Evolutionary conservation across 257 asterid genomes (phyloP), one percentile per base, ranked within the genome.

Genomic region (Jacaranda mimosifolia): DNA sequence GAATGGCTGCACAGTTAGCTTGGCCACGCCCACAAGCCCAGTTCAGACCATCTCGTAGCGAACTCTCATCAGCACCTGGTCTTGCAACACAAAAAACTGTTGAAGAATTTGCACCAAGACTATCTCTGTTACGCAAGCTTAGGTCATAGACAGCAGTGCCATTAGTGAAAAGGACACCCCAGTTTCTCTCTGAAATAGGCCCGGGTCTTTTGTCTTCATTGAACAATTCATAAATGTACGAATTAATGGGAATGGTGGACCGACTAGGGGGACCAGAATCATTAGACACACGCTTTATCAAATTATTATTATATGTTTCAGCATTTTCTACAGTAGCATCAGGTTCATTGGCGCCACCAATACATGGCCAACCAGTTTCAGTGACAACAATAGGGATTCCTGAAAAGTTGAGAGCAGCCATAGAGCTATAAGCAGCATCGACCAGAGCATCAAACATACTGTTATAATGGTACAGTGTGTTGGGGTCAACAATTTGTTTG

Each of bases 21-120:
- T 77, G 91, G 40, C 98, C 99, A 2, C 63, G 88, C 75, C 99
- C 99, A 70, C 98, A 94, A 60, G 99, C 98, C 96, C 97, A 94
- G 63, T 92, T 80, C 35, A 94, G 70, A 13, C 98, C 99, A 39
- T 70, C 82, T 62, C 81, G 83, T 83, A 95, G 79, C 38, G 82
- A 60, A 55, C 83, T 77, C 42, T 82, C 78, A 26, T 88, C 92
- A 4, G 90, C 89, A 42, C 90, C 92, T 14, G 73, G 80, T 77
- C 80, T 88, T 1, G 92, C 97, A 1, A 93, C 63, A 73, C 99
- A 95, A 70, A 88, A 94, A 15, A 7, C 85, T 0, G 63, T 45
- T 0, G 96, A 86, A 38, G 92, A 79, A 83, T 92, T 92, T 12
- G 35, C 76, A 55, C 73, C 78, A 9, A 53, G 76, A 36, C 64